Base-by-base conservation (phyloP, 176 grass and related monocot genomes). In the Alloteropsis semialata region DNA sequence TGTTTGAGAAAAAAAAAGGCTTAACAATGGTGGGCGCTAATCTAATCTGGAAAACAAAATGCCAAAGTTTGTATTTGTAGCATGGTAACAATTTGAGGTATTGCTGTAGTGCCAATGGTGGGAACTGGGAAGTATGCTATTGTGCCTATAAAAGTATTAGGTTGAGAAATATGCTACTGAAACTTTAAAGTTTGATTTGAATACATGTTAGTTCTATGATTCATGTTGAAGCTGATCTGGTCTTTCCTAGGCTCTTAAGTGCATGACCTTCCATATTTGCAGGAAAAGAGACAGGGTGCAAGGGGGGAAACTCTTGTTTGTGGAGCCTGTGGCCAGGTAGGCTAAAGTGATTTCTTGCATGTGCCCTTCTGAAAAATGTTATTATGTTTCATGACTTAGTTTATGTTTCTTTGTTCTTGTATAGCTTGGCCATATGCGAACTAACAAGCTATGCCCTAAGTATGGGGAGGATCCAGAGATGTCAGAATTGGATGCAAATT, bases 351-450 rank as follows among this genome's bases (percentile, higher is more conserved):
- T 69, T 50, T 88, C 25, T 32, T 89, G 29, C 39, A 33, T 45
- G 49, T 3, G 5, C 44, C 43, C 51, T 71, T 89, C n/a, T 62
- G 56, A 44, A 80, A 57, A 67, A 44, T 29, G 17, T 36, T 32
- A 60, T 76, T 73, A 22, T 30, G 21, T 72, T 82, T 64, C 41
- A 25, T 69, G 22, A 74, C 28, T 59, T 75, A 36, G 3, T 85
- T 56, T 87, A n/a, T 16, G 5, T 11, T 5, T 84, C 48, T 75
- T 60, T 76, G 49, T 57, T 84, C 27, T 45, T 84, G 49, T 45
- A 74, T 85, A 98, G 96, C 82, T 93, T 79, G 96, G 96, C 25
- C 96, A 98, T 81, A 98, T 98, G 96, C 78, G 96, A 33, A 98
- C 93, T 81, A 98, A 98, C 83, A 98, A 98, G 85, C 85, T 92